Evolutionary conservation across 202 grass and related monocot species (phyloP).

Genomic region (Zoysia matrella): DNA sequence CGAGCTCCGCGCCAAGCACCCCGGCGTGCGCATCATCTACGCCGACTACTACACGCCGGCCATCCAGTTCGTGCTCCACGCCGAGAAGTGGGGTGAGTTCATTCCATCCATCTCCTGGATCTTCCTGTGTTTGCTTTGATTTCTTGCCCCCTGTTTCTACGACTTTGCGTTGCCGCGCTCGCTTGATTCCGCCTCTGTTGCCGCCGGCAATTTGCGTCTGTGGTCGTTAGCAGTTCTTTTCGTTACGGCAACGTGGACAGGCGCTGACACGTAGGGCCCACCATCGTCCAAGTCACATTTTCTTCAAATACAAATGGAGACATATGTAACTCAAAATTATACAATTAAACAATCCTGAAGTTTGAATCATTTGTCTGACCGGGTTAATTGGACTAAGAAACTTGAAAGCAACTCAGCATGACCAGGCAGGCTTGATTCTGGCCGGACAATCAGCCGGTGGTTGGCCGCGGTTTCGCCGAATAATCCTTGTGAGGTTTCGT

Average conservation of each 20-base stretch:
- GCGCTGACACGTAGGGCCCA: not conserved
- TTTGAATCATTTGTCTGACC: not conserved
- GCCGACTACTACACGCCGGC: too few species aligned
- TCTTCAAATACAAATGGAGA: too few species aligned
- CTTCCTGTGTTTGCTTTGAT: not conserved
- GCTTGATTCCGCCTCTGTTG: not conserved
- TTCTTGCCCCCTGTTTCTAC: not conserved
- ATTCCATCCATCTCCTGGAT: not conserved
- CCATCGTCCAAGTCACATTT: not conserved
- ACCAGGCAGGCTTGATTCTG: not conserved
- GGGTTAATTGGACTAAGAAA: not conserved
- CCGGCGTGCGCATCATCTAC: conserved; percentile 45
- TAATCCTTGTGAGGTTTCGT: conserved; percentile 35
- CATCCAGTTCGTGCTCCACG: conserved; percentile 67
- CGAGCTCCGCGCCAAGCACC: conserved; percentile 52
- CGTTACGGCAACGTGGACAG: conserved; percentile 29
- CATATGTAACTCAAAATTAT: not conserved
- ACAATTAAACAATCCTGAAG: not conserved
- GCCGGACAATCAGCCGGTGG: conserved; percentile 27
- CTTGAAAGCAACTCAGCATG: not conserved
- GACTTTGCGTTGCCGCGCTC: not conserved
- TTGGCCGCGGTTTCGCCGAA: conserved; percentile 6
- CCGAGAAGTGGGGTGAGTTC: conserved; percentile 45
- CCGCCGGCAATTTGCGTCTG: conserved; percentile 29
- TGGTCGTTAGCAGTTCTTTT: conserved; percentile 28